Evolutionary conservation across 768 basidiomycete species (phyloP), one percentile per base, ranked within the genome.

Genomic region (Porpolomopsis calyptriformis): DNA sequence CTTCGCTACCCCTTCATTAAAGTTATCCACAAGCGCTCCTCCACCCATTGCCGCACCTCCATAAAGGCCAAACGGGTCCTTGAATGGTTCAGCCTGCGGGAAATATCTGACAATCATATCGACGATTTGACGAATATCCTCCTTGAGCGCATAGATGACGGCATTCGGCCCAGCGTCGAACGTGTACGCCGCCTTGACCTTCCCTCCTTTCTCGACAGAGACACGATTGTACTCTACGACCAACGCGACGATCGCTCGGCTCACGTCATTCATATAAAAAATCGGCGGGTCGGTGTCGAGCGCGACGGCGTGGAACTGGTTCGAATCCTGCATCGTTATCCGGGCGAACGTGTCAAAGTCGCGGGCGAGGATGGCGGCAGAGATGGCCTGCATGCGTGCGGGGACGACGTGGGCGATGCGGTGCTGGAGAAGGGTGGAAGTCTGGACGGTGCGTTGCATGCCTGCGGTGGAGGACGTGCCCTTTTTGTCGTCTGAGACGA

Each of bases 191-290:
- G 92, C 96, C 57, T 86, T 80, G 62, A 78, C 69, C 43, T 77
- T 75, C 2, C 69, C 38, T 63, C 76, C 60, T 49, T 65, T 47
- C 31, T 68, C 80, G 27, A 83, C 64, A 1, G 78, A 70, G 18
- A 87, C 70, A 16, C 93, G 78, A 67, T 99, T 99, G 69, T 91
- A 81, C 66, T 98, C 96, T 34, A 85, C 83, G 53, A 99, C 73
- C 57, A 97, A 65, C 4, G 82, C 71, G 60, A 99, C 89, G 66
- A 99, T 89, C n/a, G 88, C 64, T n/a, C 86, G 76, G 47, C 82
- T 85, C 55, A 94, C 89, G 65, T 99, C 96, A 70, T 97, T 97
- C 80, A 99, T 82, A 72, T 99, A 99, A 64, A 99, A 98, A 65
- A 98, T 98, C 35, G 96, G 96, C 1, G 96, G 96, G 35, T 85